Conservation (phyloP, 2,329 filamentous ascomycete species). For the Alternaria panax region DNA sequence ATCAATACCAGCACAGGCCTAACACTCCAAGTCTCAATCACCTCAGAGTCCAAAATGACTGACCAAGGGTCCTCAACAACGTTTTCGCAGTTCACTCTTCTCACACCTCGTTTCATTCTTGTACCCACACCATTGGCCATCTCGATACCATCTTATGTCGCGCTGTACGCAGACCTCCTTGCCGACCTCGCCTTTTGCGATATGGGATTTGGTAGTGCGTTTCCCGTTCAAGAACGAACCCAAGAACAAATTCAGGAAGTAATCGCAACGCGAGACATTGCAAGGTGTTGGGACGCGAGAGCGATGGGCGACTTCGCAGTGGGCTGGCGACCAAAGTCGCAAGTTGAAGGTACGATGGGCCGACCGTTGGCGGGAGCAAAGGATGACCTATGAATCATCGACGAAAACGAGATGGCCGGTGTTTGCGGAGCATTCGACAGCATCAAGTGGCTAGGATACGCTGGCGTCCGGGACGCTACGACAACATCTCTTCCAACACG, state of each 20-base stretch:
- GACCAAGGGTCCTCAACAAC: not conserved
- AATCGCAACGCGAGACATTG: conserved; percentile 22
- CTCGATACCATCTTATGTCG: not conserved
- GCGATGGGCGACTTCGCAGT: conserved; percentile 26
- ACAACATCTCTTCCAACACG: conserved; percentile 25
- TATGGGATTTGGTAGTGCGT: conserved; percentile 1
- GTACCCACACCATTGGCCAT: conserved; percentile 5
- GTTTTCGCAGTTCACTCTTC: not conserved
- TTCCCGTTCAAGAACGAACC: conserved; percentile 2
- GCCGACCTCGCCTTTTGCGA: not conserved
- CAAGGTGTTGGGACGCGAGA: conserved; percentile 18
- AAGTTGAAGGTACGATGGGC: not conserved
- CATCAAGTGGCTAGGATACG: conserved; percentile 26
- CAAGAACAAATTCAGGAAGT: conserved; percentile 15
- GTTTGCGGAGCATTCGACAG: not conserved
- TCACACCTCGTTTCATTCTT: conserved; percentile 3
- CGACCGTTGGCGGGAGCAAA: not conserved
- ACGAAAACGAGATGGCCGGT: not conserved
- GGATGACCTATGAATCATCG: not conserved
- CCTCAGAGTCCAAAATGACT: not conserved
- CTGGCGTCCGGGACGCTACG: conserved; percentile 27
- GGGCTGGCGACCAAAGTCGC: conserved; percentile 10
- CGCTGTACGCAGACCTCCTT: conserved; percentile 4
- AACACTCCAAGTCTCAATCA: not conserved
- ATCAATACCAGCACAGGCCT: not conserved